phyloP scores from a whole-genome alignment of 176 grass and related monocot genomes.

The Coix lacrymajobi region DNA sequence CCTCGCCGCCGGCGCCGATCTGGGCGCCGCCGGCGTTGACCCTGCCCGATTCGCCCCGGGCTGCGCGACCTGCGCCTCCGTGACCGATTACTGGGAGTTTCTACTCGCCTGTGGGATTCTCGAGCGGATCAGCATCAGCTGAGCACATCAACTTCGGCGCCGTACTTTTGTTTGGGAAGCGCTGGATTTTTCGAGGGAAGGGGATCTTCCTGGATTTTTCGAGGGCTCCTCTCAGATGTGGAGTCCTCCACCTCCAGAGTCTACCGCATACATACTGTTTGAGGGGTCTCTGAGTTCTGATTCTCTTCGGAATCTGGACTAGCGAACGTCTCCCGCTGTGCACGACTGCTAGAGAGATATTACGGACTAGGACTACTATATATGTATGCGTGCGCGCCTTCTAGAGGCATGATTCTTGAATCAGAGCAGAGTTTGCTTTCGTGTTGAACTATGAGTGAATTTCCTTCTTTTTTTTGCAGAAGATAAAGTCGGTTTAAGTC shows the following conservation, averaged over 20 bases:
- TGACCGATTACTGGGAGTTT: not conserved
- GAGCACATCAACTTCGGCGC: not conserved
- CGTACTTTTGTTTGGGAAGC: not conserved
- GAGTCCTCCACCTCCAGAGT: not conserved
- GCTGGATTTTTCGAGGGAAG: not conserved
- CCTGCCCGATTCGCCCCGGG: not conserved
- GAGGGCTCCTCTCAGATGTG: not conserved
- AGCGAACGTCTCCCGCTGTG: not conserved
- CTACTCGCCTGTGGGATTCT: not conserved
- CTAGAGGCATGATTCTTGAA: not conserved
- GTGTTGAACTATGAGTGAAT: not conserved
- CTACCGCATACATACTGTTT: not conserved
- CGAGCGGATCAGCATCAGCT: slow-evolving; percentile 25
- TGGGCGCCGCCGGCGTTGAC: slow-evolving; percentile 28
- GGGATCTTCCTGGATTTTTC: not conserved
- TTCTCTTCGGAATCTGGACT: not conserved
- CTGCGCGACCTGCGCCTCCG: not conserved
- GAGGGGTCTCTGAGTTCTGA: not conserved
- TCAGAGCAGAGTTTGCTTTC: not conserved
- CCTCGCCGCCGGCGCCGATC: slow-evolving; percentile 32
- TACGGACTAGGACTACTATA: not conserved
- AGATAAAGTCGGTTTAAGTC: not conserved
- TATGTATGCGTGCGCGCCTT: not conserved
- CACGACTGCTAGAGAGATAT: not conserved
- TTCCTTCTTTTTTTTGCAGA: not conserved